Evolutionary conservation across 2,329 filamentous ascomycete species (phyloP), one percentile per base, ranked within the genome.

Genomic region (Pyricularia sp.): DNA sequence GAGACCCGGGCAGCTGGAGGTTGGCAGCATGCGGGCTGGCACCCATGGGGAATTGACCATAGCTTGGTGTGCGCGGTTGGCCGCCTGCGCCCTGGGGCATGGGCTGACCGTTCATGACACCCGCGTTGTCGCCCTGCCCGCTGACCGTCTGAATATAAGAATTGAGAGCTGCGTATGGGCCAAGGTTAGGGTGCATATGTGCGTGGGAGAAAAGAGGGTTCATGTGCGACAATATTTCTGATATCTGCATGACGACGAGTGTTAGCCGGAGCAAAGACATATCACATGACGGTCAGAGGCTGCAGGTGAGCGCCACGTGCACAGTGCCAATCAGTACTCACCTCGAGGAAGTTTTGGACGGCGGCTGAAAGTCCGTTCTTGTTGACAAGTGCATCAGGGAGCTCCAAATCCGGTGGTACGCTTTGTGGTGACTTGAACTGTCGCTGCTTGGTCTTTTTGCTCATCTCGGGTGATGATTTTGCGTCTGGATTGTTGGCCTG

Each of bases 171-270:
- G 78, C 76, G 70, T 88, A 88, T 0, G 88, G 86, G 1, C 83
- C 80, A 2, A 88, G 76, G 9, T 79, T 79, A 2, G 85, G 81
- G 72, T 90, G 84, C 17, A 78, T 74, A 71, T 88, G 85, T 64
- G 82, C 86, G 72, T 83, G 89, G 66, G 76, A 77, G 76, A 91
- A 89, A 4, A 91, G 77, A 1, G 86, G 86, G 72, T 84, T 87
- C 87, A 90, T 89, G 74, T 89, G 86, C 69, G 86, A 85, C 80
- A 90, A 85, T 59, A 90, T 86, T 75, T 90, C 88, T 69, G 86
- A 85, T 75, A 89, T 84, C 86, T 88, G 74, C 36, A n/a, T n/a
- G 42, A n/a, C 17, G n/a, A n/a, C 17, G n/a, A 50, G 17, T 50
- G 20, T 50, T 50, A 50, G 42, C 14, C 20, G 20, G 20, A 50